Conservation (phyloP, 345 rosid genomes). For the Punica granatum region DNA sequence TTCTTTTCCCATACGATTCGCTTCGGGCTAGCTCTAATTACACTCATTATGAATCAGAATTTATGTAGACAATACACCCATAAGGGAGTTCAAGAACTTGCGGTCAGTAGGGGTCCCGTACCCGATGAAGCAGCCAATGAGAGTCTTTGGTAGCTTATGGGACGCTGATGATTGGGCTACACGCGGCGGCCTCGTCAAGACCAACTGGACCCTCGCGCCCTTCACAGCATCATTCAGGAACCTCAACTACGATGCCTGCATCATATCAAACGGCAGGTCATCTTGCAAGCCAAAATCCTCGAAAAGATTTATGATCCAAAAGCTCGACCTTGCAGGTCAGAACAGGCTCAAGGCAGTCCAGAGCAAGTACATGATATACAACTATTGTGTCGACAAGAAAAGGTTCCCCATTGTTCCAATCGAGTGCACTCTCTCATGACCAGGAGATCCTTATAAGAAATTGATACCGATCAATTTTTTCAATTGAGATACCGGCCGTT, state of each 20-base stretch:
- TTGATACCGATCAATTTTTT: too few species aligned
- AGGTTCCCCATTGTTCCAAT: conserved; percentile 43
- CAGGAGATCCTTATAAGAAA: too few species aligned
- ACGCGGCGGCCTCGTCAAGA: conserved; percentile 50
- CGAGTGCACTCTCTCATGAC: conserved; percentile 20
- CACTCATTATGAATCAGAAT: conserved; percentile 17
- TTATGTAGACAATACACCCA: conserved; percentile 46
- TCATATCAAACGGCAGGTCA: background rate
- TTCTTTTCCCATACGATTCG: background rate
- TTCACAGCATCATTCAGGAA: conserved; percentile 33
- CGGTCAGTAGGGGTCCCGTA: conserved; percentile 34
- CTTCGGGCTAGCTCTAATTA: background rate
- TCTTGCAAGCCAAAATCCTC: background rate
- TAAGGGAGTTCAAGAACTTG: conserved; percentile 56
- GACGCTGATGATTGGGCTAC: conserved; percentile 62
- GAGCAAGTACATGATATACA: conserved; percentile 45
- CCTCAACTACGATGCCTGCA: background rate
- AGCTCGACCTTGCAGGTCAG: conserved; percentile 24
- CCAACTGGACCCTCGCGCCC: conserved; percentile 53
- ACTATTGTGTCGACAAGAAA: conserved; percentile 36
- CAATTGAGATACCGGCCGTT: too few species aligned
- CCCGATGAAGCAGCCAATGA: conserved; percentile 42
- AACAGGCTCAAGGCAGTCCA: conserved; percentile 34
- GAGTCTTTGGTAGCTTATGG: conserved; percentile 49
- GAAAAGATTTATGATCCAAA: conserved; percentile 12